Evolutionary conservation across 2,329 filamentous ascomycete genomes (phyloP), one percentile per base, ranked within the genome.

Genomic region (Sphaceloma murrayae): DNA sequence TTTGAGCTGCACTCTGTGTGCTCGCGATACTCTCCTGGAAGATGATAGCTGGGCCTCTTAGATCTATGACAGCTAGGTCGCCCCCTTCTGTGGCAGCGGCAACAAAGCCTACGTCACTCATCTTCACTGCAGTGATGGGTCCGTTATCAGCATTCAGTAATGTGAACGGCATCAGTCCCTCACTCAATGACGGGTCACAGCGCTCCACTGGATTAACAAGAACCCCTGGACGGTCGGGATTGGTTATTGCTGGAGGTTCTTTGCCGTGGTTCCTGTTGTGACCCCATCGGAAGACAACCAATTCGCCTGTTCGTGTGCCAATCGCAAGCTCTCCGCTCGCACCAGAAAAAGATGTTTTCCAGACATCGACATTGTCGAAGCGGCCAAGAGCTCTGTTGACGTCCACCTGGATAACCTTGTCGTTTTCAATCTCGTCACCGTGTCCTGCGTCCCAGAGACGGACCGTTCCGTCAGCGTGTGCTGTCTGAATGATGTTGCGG

Each of bases 81-180:
- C 91, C 91, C 29, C 78, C 77, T 60, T 94, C 83, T 7, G 87
- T 94, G 0, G 87, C 91, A 21, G 82, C 80, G 8, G 82, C 88
- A 8, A 94, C 77, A 57, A 98, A 98, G 0, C 91, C 91, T 9
- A 96, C 80, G 60, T 94, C 85, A n/a, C 87, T 91, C 46, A 91
- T 77, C 47, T 85, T 82, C 27, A 93, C 58, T 1, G 82, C 83
- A 16, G 78, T 88, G 22, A 95, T 78, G 1, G 84, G 70, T 0
- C 88, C 91, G 56, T 87, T 80, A 59, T 82, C 77, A 73, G 89
- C 84, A 58, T 93, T 78, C 47, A 95, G 79, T 22, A 96, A 66
- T 1, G 83, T 78, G 50, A 84, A 74, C 1, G 91, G 91, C 51
- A 94, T 67, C 2, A 94, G 60, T 0, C 87, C 88, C 55, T 91